Percentiles rank a stretch among this genome's conserved stretches.
These are phyloP conservation scores for Microsporum ferrugineum DNA, from an alignment of 2,329 filamentous ascomycete species.

Conservation along the genomic window DNA sequence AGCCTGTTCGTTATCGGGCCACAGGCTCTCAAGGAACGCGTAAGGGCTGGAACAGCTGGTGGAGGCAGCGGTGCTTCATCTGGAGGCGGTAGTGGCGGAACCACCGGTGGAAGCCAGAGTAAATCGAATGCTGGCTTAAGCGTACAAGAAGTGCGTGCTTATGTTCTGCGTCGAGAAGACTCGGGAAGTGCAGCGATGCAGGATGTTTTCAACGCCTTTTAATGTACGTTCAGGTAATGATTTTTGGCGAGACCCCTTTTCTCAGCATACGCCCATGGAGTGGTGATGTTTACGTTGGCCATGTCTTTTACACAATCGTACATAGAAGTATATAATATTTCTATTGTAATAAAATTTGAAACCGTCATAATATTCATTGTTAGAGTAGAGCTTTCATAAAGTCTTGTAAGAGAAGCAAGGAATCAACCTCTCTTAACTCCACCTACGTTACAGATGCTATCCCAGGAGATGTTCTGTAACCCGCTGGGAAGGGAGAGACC, in stretches of 20 bases:
- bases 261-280: neutral
- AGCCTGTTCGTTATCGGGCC: slow-evolving; percentile 90
- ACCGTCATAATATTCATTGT: neutral
- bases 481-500: slow-evolving; percentile 18
- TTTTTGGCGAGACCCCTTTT: neutral
- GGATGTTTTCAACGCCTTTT: slow-evolving; percentile 60
- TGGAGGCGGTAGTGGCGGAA: slow-evolving; percentile 21
- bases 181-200: slow-evolving; percentile 70
- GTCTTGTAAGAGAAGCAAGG: neutral
- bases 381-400: neutral
- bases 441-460: slow-evolving; percentile 14
- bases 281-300: neutral
- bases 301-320: neutral
- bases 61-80: slow-evolving; percentile 25
- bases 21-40: slow-evolving; percentile 61
- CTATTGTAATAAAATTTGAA: neutral
- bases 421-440: slow-evolving; percentile 1
- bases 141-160: slow-evolving; percentile 55
- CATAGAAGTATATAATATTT: neutral
- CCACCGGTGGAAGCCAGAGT: slow-evolving; percentile 32
- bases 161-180: slow-evolving; percentile 77
- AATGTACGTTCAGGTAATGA: slow-evolving; percentile 5
- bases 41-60: slow-evolving; percentile 40
- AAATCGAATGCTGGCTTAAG: slow-evolving; percentile 46
- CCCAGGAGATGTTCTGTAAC: slow-evolving; percentile 15